Base-by-base conservation (phyloP, 371 early-diverging fungal species). In the Mortierella sp. region DNA sequence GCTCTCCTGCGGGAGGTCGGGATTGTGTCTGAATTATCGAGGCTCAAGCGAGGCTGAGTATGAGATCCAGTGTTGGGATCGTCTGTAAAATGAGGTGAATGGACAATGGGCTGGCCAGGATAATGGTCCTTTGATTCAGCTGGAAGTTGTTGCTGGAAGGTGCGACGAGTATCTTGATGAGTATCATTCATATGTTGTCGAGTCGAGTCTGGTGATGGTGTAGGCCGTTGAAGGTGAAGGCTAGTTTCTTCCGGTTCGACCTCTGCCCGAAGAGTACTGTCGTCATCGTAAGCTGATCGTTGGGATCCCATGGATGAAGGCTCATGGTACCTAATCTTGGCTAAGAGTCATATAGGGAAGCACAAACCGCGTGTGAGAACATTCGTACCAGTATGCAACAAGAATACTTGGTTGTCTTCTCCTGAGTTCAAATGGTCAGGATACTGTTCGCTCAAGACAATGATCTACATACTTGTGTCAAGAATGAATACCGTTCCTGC, bases 401-500 rank as follows among this genome's bases (percentile, higher is more conserved):
- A n/a, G n/a, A n/a, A n/a, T n/a, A n/a, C n/a, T n/a, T n/a, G n/a
- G n/a, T n/a, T n/a, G n/a, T n/a, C n/a, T n/a, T n/a, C n/a, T n/a
- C n/a, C n/a, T n/a, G n/a, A n/a, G n/a, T n/a, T n/a, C n/a, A n/a
- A n/a, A n/a, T n/a, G n/a, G n/a, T n/a, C n/a, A 80, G 19, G 83
- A 79, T 9, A 88, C 81, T 51, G 86, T 81, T 39, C 14, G 39
- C n/a, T n/a, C n/a, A n/a, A n/a, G n/a, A n/a, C n/a, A n/a, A n/a
- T n/a, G n/a, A n/a, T n/a, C n/a, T 34, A 34, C 41, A 41, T 41
- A 31, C 86, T 29, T 29, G 92, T 90, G 57, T 92, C 92, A 39
- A 92, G 81, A 29, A 90, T 78, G 58, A 83, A 85, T n/a, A 91
- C 61, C 10, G 64, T 56, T 3, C 78, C 79, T 2, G 78, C 57